Percentiles rank a stretch among this genome's conserved stretches.
Conservation (phyloP, 257 asterid genomes). For the Voacanga thouarsii region DNA sequence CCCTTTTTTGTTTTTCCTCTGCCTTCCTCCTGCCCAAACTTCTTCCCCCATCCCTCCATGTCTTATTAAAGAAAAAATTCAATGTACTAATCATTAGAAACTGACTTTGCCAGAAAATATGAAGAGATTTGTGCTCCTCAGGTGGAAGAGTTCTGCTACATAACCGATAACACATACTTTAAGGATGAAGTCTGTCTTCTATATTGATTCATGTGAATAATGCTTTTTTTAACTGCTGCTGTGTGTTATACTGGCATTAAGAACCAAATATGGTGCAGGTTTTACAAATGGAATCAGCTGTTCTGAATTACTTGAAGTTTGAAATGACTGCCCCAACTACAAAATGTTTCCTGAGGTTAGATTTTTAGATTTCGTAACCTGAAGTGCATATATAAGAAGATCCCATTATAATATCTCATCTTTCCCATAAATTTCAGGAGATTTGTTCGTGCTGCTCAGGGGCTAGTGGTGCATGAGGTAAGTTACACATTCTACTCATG, state of each 20-base stretch:
- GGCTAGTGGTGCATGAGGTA: conserved; percentile 57
- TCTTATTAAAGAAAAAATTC: not conserved
- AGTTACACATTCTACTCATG: not conserved
- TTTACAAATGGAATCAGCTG: conserved; percentile 79
- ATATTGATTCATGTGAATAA: not conserved
- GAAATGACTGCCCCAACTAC: conserved; percentile 88
- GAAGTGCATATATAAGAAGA: not conserved
- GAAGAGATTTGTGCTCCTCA: conserved; percentile 96
- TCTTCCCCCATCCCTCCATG: not conserved
- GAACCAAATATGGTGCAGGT: conserved; percentile 39
- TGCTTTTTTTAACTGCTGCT: not conserved
- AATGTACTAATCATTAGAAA: conserved; percentile 6
- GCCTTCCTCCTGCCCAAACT: not conserved
- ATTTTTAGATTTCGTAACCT: conserved; percentile 5
- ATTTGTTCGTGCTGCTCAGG: conserved; percentile 88
- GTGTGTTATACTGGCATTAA: conserved; percentile 9
- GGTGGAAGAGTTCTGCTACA: conserved; percentile 89
- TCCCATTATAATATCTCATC: not conserved
- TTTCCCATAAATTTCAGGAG: conserved; percentile 45
- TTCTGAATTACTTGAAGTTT: conserved; percentile 71
- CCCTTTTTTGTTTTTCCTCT: not conserved
- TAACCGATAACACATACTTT: conserved; percentile 87
- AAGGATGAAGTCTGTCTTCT: conserved; percentile 61
- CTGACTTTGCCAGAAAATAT: conserved; percentile 59
- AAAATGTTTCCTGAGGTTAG: conserved; percentile 80